A percentile compares a stretch with the other conserved stretches of the same genome.
These are phyloP conservation scores for Leccinum ponderosum DNA, from an alignment of 1,284 basidiomycete genomes.

Conservation along the genomic window DNA sequence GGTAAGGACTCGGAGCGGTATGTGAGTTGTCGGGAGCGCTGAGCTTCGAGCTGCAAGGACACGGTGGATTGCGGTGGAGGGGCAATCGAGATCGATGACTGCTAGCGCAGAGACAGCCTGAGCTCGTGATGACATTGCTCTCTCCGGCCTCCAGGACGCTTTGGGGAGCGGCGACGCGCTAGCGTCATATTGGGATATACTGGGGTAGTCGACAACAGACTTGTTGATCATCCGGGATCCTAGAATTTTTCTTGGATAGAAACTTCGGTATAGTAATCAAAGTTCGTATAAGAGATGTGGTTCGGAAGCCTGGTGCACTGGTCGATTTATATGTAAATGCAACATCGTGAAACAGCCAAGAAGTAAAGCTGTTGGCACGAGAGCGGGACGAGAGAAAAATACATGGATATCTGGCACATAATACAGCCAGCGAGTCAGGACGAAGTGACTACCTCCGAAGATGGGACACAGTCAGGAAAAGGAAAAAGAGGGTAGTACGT, in stretches of 20 bases:
- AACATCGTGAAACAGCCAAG: neutral
- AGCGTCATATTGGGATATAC: neutral
- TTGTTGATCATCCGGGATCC: neutral
- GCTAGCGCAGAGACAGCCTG: neutral
- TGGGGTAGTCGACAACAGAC: neutral
- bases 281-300: neutral
- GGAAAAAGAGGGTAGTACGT: neutral
- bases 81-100: neutral
- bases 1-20: too few species aligned
- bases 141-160: neutral
- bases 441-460: neutral
- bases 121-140: neutral
- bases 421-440: neutral
- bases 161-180: neutral
- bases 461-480: neutral
- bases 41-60: neutral
- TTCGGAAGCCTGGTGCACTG: neutral
- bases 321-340: neutral
- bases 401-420: neutral
- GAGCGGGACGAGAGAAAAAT: neutral
- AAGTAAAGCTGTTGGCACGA: neutral
- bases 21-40: neutral
- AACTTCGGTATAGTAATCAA: neutral
- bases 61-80: neutral
- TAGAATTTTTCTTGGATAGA: neutral